A percentile compares a stretch with the other conserved stretches of the same genome.
These are phyloP conservation scores for Cladosporium velox DNA, from an alignment of 2,329 filamentous ascomycete species.

Conservation along the genomic window DNA sequence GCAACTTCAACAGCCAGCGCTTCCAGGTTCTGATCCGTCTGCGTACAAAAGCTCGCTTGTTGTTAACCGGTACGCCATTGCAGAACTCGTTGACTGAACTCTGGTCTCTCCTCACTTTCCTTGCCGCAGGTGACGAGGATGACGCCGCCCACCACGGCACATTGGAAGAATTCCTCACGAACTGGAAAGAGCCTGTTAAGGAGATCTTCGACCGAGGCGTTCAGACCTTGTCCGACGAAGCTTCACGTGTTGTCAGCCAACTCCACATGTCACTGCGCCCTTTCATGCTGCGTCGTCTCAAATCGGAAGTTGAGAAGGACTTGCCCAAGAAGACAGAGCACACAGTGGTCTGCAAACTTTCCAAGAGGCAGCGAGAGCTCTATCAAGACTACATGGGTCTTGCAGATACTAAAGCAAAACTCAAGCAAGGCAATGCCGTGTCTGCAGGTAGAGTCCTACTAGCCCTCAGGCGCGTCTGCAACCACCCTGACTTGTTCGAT, in stretches of 20 bases:
- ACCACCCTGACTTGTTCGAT: conserved; percentile 95
- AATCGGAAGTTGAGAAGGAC: conserved; percentile 97
- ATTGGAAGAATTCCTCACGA: conserved; percentile 92
- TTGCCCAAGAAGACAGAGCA: conserved; percentile 99
- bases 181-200: conserved; percentile 92
- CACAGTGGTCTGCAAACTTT: conserved; percentile 91
- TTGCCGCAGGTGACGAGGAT: conserved; percentile 85
- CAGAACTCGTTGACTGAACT: conserved; percentile 97
- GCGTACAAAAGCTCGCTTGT: conserved; percentile 81
- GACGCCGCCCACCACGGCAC: conserved; percentile 83
- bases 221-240: conserved; percentile 92
- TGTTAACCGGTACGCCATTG: conserved; percentile 90
- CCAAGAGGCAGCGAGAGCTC: conserved; percentile 89
- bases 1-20: conserved; percentile 96
- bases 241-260: conserved; percentile 86
- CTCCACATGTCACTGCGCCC: conserved; percentile 91
- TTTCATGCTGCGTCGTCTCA: conserved; percentile 85
- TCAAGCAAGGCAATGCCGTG: conserved; percentile 91
- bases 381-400: conserved; percentile 96
- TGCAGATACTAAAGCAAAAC: conserved; percentile 82
- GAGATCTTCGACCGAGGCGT: conserved; percentile 94
- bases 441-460: conserved; percentile 98
- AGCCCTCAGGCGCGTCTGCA: conserved; percentile 97
- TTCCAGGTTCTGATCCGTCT: conserved; percentile 96
- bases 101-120: conserved; percentile 94